Base-by-base conservation (phyloP, 192 early-diverging fungal species). In the Coemansia sp. region DNA sequence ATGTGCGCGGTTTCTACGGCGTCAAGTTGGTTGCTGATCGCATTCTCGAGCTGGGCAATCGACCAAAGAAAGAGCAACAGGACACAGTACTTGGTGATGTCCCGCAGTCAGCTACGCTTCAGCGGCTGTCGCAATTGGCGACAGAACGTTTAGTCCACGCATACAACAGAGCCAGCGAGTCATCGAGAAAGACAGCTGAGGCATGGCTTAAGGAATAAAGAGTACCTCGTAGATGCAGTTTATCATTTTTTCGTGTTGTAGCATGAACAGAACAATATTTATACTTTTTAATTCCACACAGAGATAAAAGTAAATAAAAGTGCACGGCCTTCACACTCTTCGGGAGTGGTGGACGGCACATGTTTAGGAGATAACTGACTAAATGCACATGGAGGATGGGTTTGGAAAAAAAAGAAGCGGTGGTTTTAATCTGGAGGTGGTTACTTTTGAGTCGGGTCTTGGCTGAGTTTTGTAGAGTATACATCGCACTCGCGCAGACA, bases 1-100 rank as follows among this genome's bases (percentile, higher is more conserved):
- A 93, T 70, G 81, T 94, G 20, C 87, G 95, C 33, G 94, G 88
- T 2, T 86, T 96, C 57, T 98, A 95, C 70, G 96, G 95, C 50
- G 80, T 95, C 54, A 86, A 90, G 64, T 68, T 92, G 82, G 63
- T 63, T 14, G 74, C 75, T 0, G 80, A 82, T 54, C 74, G 80
- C 19, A 67, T 82, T 22, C 60, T 67, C 25, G 68, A 70, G 6
- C 27, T 65, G 20, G 55, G 31, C 8, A 31, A 22, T 46, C 36
- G 6, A 23, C 57, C 57, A 10, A 64, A 71, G 56, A 59, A 58
- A 20, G 69, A 71, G 20, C 68, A 30, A 3, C 39, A 46, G 39
- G 22, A 23, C 17, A n/a, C 46, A 19, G n/a, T 50, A 9, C 25
- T 74, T 24, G 73, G 63, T 5, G 57, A 39, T 33, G 71, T 64